Percentiles rank a stretch among this genome's conserved stretches.
Evolutionary conservation across 805 yeast genomes (phyloP).

Genomic region (Candida koratica): DNA sequence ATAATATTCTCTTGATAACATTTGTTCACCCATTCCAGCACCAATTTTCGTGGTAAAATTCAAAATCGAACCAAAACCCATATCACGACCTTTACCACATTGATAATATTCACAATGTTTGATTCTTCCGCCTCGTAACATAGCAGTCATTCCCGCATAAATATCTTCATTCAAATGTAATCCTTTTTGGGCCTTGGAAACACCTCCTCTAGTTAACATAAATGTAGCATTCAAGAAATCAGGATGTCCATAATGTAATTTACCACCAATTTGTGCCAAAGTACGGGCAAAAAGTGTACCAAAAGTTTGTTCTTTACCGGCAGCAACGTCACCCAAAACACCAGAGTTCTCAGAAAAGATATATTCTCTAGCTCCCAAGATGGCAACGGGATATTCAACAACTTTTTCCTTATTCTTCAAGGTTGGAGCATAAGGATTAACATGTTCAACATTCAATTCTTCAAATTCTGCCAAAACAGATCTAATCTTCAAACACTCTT

Average conservation of each 20-base stretch:
- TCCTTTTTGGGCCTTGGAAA: constrained; percentile 80
- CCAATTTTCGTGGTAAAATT: constrained; percentile 83
- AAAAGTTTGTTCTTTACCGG: constrained; percentile 85
- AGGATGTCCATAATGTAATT: constrained; percentile 84
- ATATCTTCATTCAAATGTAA: constrained; percentile 81
- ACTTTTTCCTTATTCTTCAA: constrained; percentile 53
- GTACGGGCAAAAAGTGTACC: constrained; percentile 83
- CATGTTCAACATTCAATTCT: constrained; percentile 56
- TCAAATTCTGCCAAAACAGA: constrained; percentile 75
- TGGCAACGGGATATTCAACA: constrained; percentile 61
- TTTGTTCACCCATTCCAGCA: constrained; percentile 89
- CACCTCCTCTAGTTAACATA: constrained; percentile 85
- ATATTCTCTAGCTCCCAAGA: constrained; percentile 80
- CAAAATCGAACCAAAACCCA: constrained; percentile 78
- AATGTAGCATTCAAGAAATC: constrained; percentile 72
- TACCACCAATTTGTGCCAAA: constrained; percentile 76
- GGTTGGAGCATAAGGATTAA: constrained; percentile 76
- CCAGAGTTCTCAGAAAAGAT: constrained; percentile 82
- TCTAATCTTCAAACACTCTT: constrained; percentile 77
- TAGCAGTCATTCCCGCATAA: constrained; percentile 80
- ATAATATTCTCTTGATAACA: constrained; percentile 77
- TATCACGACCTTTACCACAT: constrained; percentile 84
- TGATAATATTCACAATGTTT: constrained; percentile 81
- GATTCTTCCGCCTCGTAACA: constrained; percentile 76
- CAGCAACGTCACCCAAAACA: constrained; percentile 79